A percentile compares a stretch with the other conserved stretches of the same genome.
phyloP scores from a whole-genome alignment of 345 rosid species.

The Punica granatum region DNA sequence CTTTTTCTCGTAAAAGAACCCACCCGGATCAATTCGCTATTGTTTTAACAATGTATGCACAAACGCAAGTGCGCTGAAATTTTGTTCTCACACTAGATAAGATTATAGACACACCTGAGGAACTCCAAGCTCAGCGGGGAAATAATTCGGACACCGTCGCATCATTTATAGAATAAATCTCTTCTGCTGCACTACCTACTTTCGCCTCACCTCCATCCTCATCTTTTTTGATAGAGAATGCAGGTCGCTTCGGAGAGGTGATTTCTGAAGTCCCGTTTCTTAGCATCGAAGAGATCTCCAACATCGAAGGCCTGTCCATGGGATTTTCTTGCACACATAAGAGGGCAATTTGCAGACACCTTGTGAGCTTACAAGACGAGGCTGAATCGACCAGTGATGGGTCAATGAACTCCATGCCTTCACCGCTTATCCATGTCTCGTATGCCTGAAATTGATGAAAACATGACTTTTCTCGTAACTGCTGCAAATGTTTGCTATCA shows the following conservation, averaged over 20 bases:
- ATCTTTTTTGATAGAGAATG: constrained; percentile 14
- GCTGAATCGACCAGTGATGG: constrained; percentile 20
- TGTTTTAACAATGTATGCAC: no score
- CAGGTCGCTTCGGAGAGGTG: constrained; percentile 22
- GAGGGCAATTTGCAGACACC: constrained; percentile 26
- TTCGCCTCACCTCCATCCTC: neutral
- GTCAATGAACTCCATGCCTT: constrained; percentile 22
- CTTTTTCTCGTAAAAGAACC: no score
- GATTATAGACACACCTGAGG: neutral
- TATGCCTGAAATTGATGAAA: constrained; percentile 17
- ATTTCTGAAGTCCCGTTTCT: constrained; percentile 9
- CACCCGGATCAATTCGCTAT: no score
- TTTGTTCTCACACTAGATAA: neutral
- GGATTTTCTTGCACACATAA: constrained; percentile 28
- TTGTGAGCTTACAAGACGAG: constrained; percentile 13
- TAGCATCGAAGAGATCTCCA: constrained; percentile 21
- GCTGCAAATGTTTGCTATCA: neutral
- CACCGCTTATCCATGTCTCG: constrained; percentile 17
- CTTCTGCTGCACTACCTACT: constrained; percentile 6
- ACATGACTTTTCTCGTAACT: neutral
- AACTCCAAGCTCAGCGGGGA: constrained; percentile 23
- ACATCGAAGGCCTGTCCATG: constrained; percentile 24
- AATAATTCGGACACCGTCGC: constrained; percentile 17
- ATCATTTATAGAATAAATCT: constrained; percentile 19
- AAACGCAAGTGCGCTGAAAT: neutral